These are phyloP conservation scores for Incumbomyces lentus DNA, from an alignment of 2,329 filamentous ascomycete genomes.

Conservation along the genomic window DNA sequence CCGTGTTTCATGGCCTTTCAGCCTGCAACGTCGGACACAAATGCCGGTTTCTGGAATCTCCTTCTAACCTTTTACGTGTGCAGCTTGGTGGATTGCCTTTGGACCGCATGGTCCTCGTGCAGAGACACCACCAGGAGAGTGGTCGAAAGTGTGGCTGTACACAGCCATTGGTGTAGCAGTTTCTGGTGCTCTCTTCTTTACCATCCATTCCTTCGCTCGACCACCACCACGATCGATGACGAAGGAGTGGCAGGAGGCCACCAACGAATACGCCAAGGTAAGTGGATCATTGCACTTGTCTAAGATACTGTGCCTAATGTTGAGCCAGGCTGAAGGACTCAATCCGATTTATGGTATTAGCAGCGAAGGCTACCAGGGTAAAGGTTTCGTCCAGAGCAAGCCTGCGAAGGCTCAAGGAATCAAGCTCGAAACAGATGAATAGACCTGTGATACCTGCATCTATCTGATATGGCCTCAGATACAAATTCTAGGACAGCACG, in stretches of 20 bases:
- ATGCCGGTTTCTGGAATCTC: neutral
- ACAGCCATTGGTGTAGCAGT: constrained; percentile 56
- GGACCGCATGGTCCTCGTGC: constrained; percentile 91
- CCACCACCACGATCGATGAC: constrained; percentile 76
- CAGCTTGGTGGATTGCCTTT: constrained; percentile 99
- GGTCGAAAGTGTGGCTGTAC: constrained; percentile 65
- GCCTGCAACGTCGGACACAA: neutral
- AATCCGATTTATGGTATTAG: constrained; percentile 80
- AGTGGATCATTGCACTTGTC: constrained; percentile 12
- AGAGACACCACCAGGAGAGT: constrained; percentile 70
- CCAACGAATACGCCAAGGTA: constrained; percentile 91
- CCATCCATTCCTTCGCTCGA: constrained; percentile 61
- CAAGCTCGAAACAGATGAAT: constrained; percentile 18
- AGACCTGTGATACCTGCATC: constrained; percentile 4
- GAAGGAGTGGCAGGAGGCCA: constrained; percentile 92
- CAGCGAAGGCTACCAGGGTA: constrained; percentile 66
- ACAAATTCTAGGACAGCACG: neutral
- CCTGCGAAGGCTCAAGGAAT: constrained; percentile 27
- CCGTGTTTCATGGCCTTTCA: constrained; percentile 1
- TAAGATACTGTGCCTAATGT: no score
- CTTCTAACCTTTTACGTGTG: neutral
- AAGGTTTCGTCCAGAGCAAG: constrained; percentile 63
- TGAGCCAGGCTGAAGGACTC: constrained; percentile 60
- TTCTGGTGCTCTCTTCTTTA: constrained; percentile 61
- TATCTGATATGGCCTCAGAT: neutral